Base-by-base conservation (phyloP, 768 basidiomycete species). In the Mycena leptocephala region DNA sequence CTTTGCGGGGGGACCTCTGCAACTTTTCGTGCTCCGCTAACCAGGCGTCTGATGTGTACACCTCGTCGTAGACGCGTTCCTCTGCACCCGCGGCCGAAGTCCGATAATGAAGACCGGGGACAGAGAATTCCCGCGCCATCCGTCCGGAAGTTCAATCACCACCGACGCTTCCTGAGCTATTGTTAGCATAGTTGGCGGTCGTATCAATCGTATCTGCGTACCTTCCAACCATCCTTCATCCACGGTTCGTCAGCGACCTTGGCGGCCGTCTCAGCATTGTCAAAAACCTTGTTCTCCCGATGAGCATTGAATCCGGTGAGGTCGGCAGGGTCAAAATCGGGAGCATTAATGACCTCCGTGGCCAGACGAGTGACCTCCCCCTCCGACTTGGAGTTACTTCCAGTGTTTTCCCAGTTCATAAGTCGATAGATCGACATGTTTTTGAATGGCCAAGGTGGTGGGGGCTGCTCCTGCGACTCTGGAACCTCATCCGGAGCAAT, bases 401-500 rank as follows among this genome's bases (percentile, higher is more conserved):
- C n/a, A n/a, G n/a, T n/a, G n/a, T n/a, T n/a, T n/a, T n/a, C n/a
- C n/a, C n/a, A n/a, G n/a, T n/a, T n/a, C n/a, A n/a, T n/a, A n/a
- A n/a, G n/a, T n/a, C n/a, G n/a, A n/a, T n/a, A n/a, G n/a, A n/a
- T n/a, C n/a, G 82, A 0, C 81, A 83, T 1, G 85, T 74, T 67
- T 83, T 83, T 67, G 85, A 86, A 39, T 85, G 84, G 0, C 78
- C 82, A 8, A 84, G 83, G 1, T 76, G 76, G 13, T 77, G 74
- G 75, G 16, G 35, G 70, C 3, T 46, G 43, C 43, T 46, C 43
- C 43, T 46, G 43, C 43, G 43, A 46, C 43, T 46, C 43, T 46
- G 43, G 43, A 46, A 46, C 43, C 43, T 46, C 43, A 20, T 46
- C 37, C 43, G 43, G 43, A 46, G 43, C 43, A 46, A 46, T 46